These are phyloP conservation scores for Vitis riparia DNA, from an alignment of 164 flowering plant species.

Conservation along the genomic window DNA sequence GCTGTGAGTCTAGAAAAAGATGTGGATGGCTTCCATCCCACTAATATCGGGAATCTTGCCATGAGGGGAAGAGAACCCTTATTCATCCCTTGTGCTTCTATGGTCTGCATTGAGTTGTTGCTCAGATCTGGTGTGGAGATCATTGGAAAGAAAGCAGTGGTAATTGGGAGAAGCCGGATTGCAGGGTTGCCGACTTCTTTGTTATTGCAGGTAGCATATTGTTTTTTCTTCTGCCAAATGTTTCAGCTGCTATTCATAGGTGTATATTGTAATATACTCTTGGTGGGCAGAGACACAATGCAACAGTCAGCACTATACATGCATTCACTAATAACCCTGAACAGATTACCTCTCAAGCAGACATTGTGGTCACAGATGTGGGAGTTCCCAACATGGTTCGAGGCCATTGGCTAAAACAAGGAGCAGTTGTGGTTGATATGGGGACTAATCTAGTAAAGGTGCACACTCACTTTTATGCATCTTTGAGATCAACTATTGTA, in stretches of 20 bases:
- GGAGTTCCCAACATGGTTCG: slow-evolving; percentile 80
- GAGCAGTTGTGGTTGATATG: slow-evolving; percentile 84
- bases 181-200: slow-evolving; percentile 79
- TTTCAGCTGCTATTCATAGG: too few relatives aligned
- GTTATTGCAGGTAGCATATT: slow-evolving; percentile 60
- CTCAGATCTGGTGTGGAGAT: slow-evolving; percentile 58
- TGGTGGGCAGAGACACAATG: slow-evolving; percentile 67
- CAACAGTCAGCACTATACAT: slow-evolving; percentile 73
- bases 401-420: slow-evolving; percentile 87
- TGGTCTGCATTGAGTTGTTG: slow-evolving; percentile 75
- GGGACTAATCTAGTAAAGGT: slow-evolving; percentile 81
- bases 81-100: slow-evolving; percentile 80
- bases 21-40: slow-evolving; percentile 88
- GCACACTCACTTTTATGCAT: not conserved
- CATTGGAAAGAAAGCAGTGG: slow-evolving; percentile 74
- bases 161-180: slow-evolving; percentile 85
- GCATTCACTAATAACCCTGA: slow-evolving; percentile 68
- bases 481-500: too few relatives aligned
- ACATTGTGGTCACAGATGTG: slow-evolving; percentile 76
- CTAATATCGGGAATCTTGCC: slow-evolving; percentile 80
- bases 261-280: too few relatives aligned
- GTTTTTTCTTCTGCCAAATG: not conserved
- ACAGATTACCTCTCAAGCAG: slow-evolving; percentile 69
- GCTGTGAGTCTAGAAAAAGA: slow-evolving; percentile 73
- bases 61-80: slow-evolving; percentile 80